Evolutionary conservation across 179 eudicot species (phyloP).

Genomic region (Beta macrorhiza): DNA sequence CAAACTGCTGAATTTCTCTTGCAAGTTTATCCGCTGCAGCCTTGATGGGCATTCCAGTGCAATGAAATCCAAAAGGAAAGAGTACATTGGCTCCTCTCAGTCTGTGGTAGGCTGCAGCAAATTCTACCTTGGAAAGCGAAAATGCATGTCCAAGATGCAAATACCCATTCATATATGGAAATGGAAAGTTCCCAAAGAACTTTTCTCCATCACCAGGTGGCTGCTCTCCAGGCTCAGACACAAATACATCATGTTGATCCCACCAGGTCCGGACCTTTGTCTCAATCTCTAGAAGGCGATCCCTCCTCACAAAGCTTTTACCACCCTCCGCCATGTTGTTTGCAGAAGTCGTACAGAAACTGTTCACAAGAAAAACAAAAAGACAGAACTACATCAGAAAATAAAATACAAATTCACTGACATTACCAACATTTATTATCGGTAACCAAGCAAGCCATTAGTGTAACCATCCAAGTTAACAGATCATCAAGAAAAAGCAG

Average conservation of each 20-base stretch:
- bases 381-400: too few relatives aligned
- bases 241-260: conserved; percentile 58
- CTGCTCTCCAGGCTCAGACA: conserved; percentile 47
- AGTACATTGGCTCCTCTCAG: conserved; percentile 78
- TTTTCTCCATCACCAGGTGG: conserved; percentile 66
- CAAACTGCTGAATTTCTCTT: conserved; percentile 64
- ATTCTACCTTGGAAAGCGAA: conserved; percentile 76
- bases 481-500: too few relatives aligned
- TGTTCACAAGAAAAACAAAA: not conserved
- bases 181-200: conserved; percentile 85
- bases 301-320: conserved; percentile 70
- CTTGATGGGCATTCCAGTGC: conserved; percentile 92
- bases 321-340: conserved; percentile 37
- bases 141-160: conserved; percentile 87
- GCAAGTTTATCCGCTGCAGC: conserved; percentile 81
- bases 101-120: conserved; percentile 76
- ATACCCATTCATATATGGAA: conserved; percentile 83
- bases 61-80: conserved; percentile 79
- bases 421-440: too few relatives aligned
- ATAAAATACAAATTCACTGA: too few relatives aligned
- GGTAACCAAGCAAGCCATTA: too few relatives aligned
- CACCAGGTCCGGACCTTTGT: conserved; percentile 51
- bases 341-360: conserved; percentile 20
- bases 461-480: too few relatives aligned
- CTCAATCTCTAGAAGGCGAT: conserved; percentile 62